phyloP scores from a whole-genome alignment of 2,329 filamentous ascomycete species.

The Penicillium glabrum region DNA sequence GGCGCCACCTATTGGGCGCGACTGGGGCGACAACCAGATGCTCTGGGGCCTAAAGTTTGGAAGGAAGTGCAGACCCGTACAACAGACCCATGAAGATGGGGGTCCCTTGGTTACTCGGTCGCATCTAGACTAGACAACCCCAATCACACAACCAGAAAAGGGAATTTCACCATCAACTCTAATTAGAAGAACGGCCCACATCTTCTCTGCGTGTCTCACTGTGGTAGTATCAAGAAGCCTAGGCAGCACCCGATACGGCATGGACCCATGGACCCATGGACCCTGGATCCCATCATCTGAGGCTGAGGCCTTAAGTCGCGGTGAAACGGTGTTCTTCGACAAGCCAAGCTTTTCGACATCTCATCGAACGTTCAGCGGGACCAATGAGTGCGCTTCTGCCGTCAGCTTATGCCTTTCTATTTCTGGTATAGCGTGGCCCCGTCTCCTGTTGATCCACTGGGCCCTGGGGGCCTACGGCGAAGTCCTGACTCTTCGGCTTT shows the following conservation, averaged over 20 bases:
- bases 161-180: not conserved
- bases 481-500: not conserved
- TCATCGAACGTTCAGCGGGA: not conserved
- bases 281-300: not conserved
- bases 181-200: not conserved
- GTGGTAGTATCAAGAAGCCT: not conserved
- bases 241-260: not conserved
- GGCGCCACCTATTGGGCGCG: constrained; percentile 5
- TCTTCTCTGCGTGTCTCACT: not conserved
- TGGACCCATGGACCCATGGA: not conserved
- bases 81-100: not conserved
- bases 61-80: not conserved
- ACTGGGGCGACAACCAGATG: not conserved
- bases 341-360: constrained; percentile 16
- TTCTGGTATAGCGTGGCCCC: constrained; percentile 5
- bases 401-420: not conserved
- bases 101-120: not conserved
- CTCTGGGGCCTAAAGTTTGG: constrained; percentile 1
- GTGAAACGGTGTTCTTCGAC: not conserved
- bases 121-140: not conserved
- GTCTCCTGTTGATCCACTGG: constrained; percentile 10
- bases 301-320: not conserved
- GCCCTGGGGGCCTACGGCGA: not conserved
- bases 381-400: not conserved
- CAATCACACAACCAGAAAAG: not conserved